These are phyloP conservation scores for Letharia lupina DNA, from an alignment of 495 filamentous ascomycete genomes.

Conservation along the genomic window DNA sequence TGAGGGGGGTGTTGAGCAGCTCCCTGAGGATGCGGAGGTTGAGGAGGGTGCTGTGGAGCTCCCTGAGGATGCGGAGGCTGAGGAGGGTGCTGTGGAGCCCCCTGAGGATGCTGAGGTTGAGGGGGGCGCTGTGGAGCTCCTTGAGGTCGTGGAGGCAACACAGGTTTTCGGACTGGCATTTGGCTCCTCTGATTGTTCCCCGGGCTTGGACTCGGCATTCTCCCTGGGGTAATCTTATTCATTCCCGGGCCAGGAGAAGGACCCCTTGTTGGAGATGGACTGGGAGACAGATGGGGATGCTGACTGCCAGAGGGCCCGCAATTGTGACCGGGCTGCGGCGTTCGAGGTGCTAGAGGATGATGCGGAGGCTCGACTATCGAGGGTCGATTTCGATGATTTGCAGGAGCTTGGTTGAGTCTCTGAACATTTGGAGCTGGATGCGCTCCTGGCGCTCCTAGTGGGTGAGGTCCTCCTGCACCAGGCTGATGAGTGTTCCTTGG, in stretches of 20 bases:
- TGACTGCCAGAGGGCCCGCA: neutral
- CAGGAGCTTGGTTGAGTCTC: neutral
- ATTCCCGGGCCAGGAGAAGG: neutral
- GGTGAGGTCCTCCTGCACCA: neutral
- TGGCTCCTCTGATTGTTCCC: neutral
- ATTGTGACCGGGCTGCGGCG: neutral
- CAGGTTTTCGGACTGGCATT: neutral
- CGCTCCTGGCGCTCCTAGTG: neutral
- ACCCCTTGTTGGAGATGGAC: neutral
- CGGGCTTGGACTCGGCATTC: neutral
- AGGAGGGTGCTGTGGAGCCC: neutral
- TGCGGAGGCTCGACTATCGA: neutral
- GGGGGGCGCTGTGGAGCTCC: neutral
- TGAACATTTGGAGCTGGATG: neutral
- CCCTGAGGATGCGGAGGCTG: neutral
- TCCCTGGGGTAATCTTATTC: neutral
- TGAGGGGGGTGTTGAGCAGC: neutral
- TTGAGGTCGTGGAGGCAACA: neutral
- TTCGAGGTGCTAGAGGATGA: neutral
- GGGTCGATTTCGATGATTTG: neutral
- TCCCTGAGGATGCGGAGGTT: conserved; percentile 3
- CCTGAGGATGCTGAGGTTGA: neutral
- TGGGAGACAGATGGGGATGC: conserved; percentile 1
- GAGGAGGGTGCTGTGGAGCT: neutral
- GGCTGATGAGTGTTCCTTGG: neutral